These are phyloP conservation scores for Podila clonocystis DNA, from an alignment of 192 early-diverging fungal species.

Conservation along the genomic window DNA sequence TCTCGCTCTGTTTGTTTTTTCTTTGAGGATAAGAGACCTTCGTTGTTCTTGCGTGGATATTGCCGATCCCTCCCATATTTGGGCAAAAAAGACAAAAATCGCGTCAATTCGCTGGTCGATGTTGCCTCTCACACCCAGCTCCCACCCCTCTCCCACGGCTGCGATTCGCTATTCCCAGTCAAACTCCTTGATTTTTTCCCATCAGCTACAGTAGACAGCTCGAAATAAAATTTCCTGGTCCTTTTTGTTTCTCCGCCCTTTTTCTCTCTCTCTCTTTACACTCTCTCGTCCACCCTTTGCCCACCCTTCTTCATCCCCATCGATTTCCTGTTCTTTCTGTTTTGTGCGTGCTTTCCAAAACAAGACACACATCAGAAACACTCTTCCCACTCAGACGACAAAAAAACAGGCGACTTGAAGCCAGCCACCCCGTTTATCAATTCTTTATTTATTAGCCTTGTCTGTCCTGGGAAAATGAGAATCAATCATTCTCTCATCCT, in stretches of 20 bases:
- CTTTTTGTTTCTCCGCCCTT: conserved; percentile 4
- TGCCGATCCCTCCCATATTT: too few species aligned
- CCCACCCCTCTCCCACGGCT: not conserved
- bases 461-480: not conserved
- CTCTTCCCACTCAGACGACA: not conserved
- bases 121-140: too few species aligned
- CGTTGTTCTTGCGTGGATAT: too few species aligned
- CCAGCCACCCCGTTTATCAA: not conserved
- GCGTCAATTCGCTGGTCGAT: too few species aligned
- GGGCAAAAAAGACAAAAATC: too few species aligned
- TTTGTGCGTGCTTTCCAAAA: not conserved
- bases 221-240: not conserved
- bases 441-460: not conserved
- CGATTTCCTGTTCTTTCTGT: not conserved
- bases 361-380: not conserved
- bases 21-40: not conserved
- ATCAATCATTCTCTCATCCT: conserved; percentile 14
- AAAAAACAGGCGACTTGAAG: not conserved
- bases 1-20: not conserved
- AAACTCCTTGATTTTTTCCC: not conserved
- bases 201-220: not conserved
- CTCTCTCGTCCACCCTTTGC: not conserved
- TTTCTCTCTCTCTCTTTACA: too few species aligned
- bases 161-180: too few species aligned
- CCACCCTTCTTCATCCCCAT: not conserved